Base-by-base conservation (phyloP, 1,139 yeast genomes). In the Yarrowia galli region DNA sequence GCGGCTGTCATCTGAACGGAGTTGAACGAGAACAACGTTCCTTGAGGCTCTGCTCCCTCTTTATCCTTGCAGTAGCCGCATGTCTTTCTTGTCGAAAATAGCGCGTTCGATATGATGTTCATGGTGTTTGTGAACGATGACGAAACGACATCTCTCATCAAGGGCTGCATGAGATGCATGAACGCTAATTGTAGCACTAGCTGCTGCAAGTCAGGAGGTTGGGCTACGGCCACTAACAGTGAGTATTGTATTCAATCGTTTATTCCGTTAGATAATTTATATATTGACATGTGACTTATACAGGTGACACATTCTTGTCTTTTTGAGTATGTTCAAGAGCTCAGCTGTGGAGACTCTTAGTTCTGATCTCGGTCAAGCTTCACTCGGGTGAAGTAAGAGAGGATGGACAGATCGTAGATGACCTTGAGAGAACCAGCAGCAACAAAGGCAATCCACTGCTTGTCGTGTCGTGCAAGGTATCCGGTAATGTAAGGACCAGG, bases 401-500 rank as follows among this genome's bases (percentile, higher is more conserved):
- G 68, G 36, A 75, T 74, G 15, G 74, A 74, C 49, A 75, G 66
- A 69, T 75, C 77, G 69, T 75, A 75, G 8, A 68, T 35, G 10
- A 72, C 74, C 69, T 75, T 81, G 64, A 88, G 81, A 0, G 75
- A 72, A 23, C 92, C 91, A 71, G 87, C 86, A 15, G 89, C 83
- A 13, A 86, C 73, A 71, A 85, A 91, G 42, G 91, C 87, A 56
- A 80, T 73, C 79, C 84, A 79, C 66, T 89, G 79, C 18, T 73
- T 74, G 1, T 82, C 82, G 20, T 74, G 73, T 25, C 81, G 81
- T 0, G 96, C 92, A 63, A 91, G 78, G 51, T 80, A 77, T 1
- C 97, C 97, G 0, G 93, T 88, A 71, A 89, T 83, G 12, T 84
- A 75, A 0, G 96, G 96, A 0, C 96, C 95, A 20, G 88, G 74